phyloP scores from a whole-genome alignment of 495 filamentous ascomycete genomes.

The Collariella sp. region DNA sequence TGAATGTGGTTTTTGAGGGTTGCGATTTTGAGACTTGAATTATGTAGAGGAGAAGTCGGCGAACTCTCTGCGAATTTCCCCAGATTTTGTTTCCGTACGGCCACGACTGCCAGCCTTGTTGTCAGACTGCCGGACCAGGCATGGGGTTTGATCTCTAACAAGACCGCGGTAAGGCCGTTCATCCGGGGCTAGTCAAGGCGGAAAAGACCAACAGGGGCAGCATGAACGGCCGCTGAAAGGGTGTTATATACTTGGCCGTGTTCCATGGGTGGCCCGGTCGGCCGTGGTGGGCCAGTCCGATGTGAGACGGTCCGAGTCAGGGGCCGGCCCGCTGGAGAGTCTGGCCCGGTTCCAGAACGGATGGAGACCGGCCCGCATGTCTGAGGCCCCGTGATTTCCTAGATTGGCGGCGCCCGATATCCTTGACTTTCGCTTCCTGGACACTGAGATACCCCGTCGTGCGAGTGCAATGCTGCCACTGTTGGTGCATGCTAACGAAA shows the following conservation, averaged over 20 bases:
- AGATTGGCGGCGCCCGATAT: not conserved
- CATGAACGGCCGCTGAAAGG: not conserved
- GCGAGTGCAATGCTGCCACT: too few species aligned
- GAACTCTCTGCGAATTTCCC: not conserved
- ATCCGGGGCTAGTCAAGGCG: not conserved
- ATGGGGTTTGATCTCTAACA: not conserved
- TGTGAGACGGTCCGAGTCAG: slow-evolving; percentile 10
- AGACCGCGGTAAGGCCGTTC: not conserved
- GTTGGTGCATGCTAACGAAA: not conserved
- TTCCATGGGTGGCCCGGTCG: slow-evolving; percentile 9
- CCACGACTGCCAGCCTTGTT: not conserved
- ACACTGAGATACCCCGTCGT: not conserved
- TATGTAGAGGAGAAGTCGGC: not conserved
- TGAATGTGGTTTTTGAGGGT: too few species aligned
- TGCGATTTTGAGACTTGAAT: too few species aligned
- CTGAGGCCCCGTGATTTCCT: not conserved
- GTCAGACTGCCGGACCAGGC: not conserved
- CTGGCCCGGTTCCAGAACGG: not conserved
- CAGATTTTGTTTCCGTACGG: not conserved
- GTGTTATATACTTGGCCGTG: not conserved
- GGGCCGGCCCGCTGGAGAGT: not conserved
- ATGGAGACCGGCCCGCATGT: not conserved
- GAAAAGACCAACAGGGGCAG: not conserved
- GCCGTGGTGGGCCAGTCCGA: not conserved
- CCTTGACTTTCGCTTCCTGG: not conserved